Conservation (phyloP, 805 yeast genomes). For the Lipomyces yamadae region DNA sequence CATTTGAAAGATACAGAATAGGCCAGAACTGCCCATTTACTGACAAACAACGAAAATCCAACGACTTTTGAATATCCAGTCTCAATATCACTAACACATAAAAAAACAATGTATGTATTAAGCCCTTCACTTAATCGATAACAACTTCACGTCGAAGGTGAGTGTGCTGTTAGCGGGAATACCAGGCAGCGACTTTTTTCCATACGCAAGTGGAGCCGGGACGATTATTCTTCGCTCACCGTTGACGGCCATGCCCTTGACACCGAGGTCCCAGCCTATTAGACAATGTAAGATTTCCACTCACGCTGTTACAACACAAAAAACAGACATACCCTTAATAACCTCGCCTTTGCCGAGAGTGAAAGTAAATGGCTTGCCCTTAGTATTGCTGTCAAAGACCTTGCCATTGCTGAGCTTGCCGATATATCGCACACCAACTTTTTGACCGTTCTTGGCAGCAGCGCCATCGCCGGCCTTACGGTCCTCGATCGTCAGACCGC, state of each 20-base stretch:
- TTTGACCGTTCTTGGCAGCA: constrained; percentile 83
- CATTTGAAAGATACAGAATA: neutral
- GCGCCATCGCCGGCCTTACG: constrained; percentile 87
- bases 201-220: constrained; percentile 97
- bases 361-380: constrained; percentile 94
- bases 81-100: constrained; percentile 10
- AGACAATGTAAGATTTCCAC: neutral
- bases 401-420: constrained; percentile 97
- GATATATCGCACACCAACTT: constrained; percentile 94
- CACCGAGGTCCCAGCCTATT: constrained; percentile 86
- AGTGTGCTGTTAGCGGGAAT: constrained; percentile 97
- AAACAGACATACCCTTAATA: constrained; percentile 67
- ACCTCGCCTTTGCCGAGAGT: constrained; percentile 96
- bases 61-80: constrained; percentile 18
- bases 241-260: constrained; percentile 97
- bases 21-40: no score
- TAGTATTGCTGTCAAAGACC: constrained; percentile 94
- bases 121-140: constrained; percentile 18
- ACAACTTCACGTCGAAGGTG: constrained; percentile 71
- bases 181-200: constrained; percentile 91
- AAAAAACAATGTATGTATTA: neutral
- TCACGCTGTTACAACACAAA: neutral
- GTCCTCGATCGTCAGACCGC: constrained; percentile 94
- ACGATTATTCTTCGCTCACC: constrained; percentile 98
- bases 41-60: constrained; percentile 5